These are phyloP conservation scores for Cornus kousa DNA, from an alignment of 148 eudicot species.

Conservation along the genomic window DNA sequence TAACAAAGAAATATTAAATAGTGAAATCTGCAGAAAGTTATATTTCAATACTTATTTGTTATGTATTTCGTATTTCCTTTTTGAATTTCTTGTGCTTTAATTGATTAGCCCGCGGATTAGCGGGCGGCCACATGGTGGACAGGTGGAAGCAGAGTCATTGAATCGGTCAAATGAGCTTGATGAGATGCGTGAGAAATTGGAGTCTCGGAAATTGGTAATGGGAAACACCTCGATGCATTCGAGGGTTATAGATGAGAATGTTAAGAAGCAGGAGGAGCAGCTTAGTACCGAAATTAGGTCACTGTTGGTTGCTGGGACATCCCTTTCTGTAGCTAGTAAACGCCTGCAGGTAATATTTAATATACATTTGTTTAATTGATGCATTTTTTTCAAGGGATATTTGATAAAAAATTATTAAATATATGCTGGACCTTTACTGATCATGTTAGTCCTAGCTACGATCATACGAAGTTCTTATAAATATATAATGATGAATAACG, in stretches of 20 bases:
- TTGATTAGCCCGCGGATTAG: conserved; percentile 29
- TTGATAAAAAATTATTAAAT: background rate
- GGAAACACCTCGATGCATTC: conserved; percentile 74
- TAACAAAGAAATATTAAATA: background rate
- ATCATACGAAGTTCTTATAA: background rate
- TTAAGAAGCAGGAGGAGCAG: conserved; percentile 74
- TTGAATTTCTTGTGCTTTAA: conserved; percentile 26
- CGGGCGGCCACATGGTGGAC: conserved; percentile 33
- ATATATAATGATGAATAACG: background rate
- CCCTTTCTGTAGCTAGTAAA: conserved; percentile 71
- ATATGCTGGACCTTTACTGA: background rate
- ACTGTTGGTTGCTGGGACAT: conserved; percentile 70
- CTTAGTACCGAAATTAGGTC: conserved; percentile 73
- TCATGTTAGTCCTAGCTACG: background rate
- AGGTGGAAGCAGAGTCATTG: conserved; percentile 78
- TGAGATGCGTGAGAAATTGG: conserved; percentile 81
- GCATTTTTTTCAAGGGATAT: background rate
- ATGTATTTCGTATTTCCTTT: background rate
- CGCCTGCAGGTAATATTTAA: conserved; percentile 56
- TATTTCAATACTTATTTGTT: background rate
- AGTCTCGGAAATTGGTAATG: conserved; percentile 63
- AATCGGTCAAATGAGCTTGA: conserved; percentile 69
- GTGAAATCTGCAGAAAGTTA: background rate
- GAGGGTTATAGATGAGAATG: conserved; percentile 75
- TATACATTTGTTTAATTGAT: background rate